Conservation (phyloP, 169 alveolate genomes). For the Eimeria tenella region DNA sequence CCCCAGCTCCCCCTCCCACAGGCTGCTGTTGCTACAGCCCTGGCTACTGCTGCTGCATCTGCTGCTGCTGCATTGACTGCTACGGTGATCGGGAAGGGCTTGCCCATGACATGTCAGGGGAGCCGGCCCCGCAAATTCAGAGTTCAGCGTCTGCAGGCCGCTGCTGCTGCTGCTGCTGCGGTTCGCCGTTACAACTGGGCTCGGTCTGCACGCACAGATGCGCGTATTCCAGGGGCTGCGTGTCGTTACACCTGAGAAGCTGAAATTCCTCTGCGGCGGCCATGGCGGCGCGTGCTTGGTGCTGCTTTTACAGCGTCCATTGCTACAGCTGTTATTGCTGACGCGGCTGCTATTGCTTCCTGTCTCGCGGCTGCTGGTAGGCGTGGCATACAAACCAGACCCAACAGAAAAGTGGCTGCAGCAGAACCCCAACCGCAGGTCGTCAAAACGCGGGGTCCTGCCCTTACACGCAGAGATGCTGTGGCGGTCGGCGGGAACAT, state of each 20-base stretch:
- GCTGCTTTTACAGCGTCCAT: slow-evolving; percentile 39
- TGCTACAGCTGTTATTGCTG: slow-evolving; percentile 7
- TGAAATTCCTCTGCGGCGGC: slow-evolving; percentile 6
- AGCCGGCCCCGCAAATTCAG: background rate
- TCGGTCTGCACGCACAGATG: slow-evolving; percentile 55
- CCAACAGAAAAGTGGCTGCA: slow-evolving; percentile 2
- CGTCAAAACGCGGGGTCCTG: background rate
- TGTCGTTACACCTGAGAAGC: slow-evolving; percentile 43
- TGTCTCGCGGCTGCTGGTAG: background rate
- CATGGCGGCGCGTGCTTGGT: slow-evolving; percentile 41
- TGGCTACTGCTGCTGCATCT: slow-evolving; percentile 20
- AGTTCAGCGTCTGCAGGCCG: background rate
- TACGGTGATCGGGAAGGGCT: background rate
- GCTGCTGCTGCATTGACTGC: slow-evolving; percentile 22
- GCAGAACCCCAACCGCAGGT: background rate
- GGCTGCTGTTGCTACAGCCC: slow-evolving; percentile 26
- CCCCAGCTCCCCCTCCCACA: slow-evolving; percentile 47
- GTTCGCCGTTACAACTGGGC: slow-evolving; percentile 4
- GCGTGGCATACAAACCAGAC: background rate
- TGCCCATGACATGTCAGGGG: background rate
- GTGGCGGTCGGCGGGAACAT: slow-evolving; percentile 9
- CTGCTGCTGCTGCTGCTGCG: slow-evolving; percentile 58
- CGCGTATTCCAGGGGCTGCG: slow-evolving; percentile 59
- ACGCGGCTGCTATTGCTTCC: slow-evolving; percentile 23
- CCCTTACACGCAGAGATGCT: background rate